Percentiles rank a stretch among this genome's conserved stretches.
phyloP scores from a whole-genome alignment of 257 asterid genomes.

The Gardenia jasminoides region DNA sequence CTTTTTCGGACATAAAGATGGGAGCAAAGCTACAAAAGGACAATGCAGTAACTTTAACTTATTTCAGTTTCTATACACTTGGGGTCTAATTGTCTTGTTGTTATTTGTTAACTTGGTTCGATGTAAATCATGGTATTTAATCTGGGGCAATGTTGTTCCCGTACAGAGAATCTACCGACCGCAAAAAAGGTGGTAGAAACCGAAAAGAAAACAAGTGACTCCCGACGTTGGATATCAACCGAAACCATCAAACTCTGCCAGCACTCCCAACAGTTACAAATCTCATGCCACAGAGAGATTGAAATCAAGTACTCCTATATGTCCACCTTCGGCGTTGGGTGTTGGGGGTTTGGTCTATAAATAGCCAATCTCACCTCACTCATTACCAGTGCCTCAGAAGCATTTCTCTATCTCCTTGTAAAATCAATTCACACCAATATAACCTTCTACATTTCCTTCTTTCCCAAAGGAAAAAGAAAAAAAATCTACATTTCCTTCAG shows the following conservation, averaged over 20 bases:
- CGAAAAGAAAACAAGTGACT: constrained; percentile 24
- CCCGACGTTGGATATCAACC: constrained; percentile 24
- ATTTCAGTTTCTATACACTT: no score
- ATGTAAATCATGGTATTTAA: background rate
- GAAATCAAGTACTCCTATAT: no score
- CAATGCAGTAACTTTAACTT: background rate
- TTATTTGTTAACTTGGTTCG: background rate
- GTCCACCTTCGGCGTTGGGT: background rate
- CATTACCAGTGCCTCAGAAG: background rate
- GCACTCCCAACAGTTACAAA: background rate
- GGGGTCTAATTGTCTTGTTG: no score
- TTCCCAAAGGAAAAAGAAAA: no score
- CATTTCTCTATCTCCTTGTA: background rate
- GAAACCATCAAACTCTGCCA: constrained; percentile 37
- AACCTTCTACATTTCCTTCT: background rate
- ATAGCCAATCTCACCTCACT: background rate
- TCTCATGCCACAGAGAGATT: no score
- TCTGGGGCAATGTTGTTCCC: background rate
- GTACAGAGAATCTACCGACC: background rate
- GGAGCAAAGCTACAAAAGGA: background rate
- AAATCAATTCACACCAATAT: background rate
- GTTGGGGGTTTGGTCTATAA: no score
- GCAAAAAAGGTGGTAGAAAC: background rate
- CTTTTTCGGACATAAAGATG: no score
- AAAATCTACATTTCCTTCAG: background rate